These are phyloP conservation scores for Pyrenophora seminiperda DNA, from an alignment of 2,329 filamentous ascomycete species.

Conservation along the genomic window DNA sequence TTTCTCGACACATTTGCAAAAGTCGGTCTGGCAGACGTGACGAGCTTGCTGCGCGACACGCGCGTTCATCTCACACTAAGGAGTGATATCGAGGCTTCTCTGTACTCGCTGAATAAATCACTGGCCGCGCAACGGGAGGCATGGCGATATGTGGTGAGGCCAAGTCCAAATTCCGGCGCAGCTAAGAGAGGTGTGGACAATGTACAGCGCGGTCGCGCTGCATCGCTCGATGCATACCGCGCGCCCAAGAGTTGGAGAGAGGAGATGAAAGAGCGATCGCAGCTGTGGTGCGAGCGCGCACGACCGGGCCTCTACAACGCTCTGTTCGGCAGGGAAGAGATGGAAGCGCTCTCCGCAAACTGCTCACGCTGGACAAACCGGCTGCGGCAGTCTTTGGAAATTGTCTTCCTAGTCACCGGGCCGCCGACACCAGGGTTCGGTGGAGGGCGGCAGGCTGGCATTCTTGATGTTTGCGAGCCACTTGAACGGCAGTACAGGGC, in stretches of 20 bases:
- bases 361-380: conserved; percentile 13
- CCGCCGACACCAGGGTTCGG: conserved; percentile 15
- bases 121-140: conserved; percentile 22
- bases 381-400: conserved; percentile 18
- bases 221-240: conserved; percentile 1
- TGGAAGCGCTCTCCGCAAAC: conserved; percentile 3
- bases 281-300: conserved; percentile 18
- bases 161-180: background rate
- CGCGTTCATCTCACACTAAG: conserved; percentile 11
- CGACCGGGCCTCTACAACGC: conserved; percentile 5
- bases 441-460: conserved; percentile 6
- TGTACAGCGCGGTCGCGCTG: conserved; percentile 5
- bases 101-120: conserved; percentile 18
- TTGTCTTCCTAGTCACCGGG: conserved; percentile 15
- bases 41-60: conserved; percentile 16
- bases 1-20: conserved; percentile 21
- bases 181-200: conserved; percentile 2
- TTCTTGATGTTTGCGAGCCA: conserved; percentile 16
- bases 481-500: conserved; percentile 20
- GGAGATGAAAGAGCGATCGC: conserved; percentile 16
- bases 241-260: conserved; percentile 15
- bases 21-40: conserved; percentile 18
- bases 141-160: conserved; percentile 13
- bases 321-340: conserved; percentile 18
- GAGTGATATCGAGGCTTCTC: conserved; percentile 14